Evolutionary conservation across 345 rosid species (phyloP), one percentile per base, ranked within the genome.

Genomic region (Salix suchowensis): DNA sequence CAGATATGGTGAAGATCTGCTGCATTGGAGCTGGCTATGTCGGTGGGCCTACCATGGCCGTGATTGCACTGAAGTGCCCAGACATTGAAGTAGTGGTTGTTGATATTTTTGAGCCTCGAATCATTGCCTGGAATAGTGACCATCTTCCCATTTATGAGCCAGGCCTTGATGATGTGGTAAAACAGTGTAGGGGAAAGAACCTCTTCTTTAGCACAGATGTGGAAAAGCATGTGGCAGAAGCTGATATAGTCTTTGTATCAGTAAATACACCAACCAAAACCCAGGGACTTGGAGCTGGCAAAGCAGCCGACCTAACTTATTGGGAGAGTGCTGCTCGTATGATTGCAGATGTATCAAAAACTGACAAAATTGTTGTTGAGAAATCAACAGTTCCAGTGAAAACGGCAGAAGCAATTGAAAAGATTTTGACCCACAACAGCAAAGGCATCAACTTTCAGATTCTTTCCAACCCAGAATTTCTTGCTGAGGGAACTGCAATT

Each of bases 41-140:
- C 16, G 84, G 84, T 2, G 84, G 84, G 48, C 84, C 84, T 19
- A 80, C 82, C 71, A 80, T 80, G 83, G 83, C 83, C 24, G 83
- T 80, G 77, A 80, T 80, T 66, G 83, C 83, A 32, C 69, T 76
- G 50, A 80, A 80, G 76, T 80, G 83, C 74, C 83, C 83, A 6
- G 50, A 76, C 39, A 76, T 80, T 32, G 73, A 80, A 72, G 83
- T 80, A 7, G 83, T 37, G 44, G 83, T 80, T 5, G 83, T 80
- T 11, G 83, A 80, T 76, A 80, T 80, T 50, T 80, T 79, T 36
- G 76, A 66, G 42, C 70, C 79, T 2, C 60, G 79, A 16, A 80
- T 80, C 76, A 72, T 9, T 24, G 83, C 83, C n/a, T 80, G 83
- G 83, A 80, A 80, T 50, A 76, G 83, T 2, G 79, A 80, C 21